A percentile compares a stretch with the other conserved stretches of the same genome.
These are phyloP conservation scores for Musa troglodytarum DNA, from an alignment of 176 grass and related monocot species.

Conservation along the genomic window DNA sequence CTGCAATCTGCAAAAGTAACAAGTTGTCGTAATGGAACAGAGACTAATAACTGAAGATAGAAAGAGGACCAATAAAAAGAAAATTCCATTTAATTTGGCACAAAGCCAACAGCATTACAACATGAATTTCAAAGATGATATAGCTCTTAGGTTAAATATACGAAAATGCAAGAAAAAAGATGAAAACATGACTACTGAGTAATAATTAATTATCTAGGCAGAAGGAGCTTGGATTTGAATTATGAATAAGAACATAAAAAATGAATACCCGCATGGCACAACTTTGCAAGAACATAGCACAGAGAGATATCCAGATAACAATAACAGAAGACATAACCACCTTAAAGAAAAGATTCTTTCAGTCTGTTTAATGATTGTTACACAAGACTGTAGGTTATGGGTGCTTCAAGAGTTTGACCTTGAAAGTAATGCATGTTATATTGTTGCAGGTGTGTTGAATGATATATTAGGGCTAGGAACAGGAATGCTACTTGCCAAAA, in stretches of 20 bases:
- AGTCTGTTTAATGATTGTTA: background rate
- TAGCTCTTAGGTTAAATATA: background rate
- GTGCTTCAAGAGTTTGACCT: too few relatives aligned
- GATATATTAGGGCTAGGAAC: too few relatives aligned
- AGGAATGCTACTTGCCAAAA: too few relatives aligned
- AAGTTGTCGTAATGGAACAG: background rate
- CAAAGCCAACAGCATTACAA: background rate
- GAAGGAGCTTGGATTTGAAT: too few relatives aligned
- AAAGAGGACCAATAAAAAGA: background rate
- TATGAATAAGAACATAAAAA: too few relatives aligned
- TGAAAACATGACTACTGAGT: background rate
- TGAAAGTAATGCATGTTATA: too few relatives aligned
- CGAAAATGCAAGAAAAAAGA: background rate
- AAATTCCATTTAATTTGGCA: background rate
- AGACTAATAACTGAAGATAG: background rate
- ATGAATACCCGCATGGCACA: background rate
- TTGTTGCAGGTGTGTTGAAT: too few relatives aligned
- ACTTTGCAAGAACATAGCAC: background rate
- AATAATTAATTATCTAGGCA: background rate
- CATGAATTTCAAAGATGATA: background rate
- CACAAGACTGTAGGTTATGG: background rate
- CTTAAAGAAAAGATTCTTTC: background rate
- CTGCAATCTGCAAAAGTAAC: conserved; percentile 47
- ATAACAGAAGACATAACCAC: background rate
- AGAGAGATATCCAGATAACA: background rate